A percentile compares a stretch with the other conserved stretches of the same genome.
These are phyloP conservation scores for Cocos nucifera DNA, from an alignment of 176 grass and related monocot genomes.

Conservation along the genomic window DNA sequence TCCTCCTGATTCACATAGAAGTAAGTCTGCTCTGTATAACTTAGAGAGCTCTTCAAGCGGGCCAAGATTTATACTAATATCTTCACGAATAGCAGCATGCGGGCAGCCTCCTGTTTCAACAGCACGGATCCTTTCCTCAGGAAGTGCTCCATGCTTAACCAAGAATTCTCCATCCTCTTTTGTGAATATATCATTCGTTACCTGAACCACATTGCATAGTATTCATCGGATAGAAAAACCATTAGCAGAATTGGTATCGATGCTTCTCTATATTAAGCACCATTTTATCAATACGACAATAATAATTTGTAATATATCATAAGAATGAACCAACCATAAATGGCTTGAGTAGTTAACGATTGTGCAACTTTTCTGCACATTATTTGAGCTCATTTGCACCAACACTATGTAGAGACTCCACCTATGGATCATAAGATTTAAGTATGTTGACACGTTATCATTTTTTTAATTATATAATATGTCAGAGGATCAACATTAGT, in stretches of 20 bases:
- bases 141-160: constrained; percentile 83
- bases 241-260: background rate
- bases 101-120: constrained; percentile 94
- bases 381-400: no score
- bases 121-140: constrained; percentile 73
- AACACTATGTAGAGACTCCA: no score
- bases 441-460: no score
- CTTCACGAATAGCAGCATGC: constrained; percentile 89
- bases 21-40: constrained; percentile 75
- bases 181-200: constrained; percentile 98
- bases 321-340: no score
- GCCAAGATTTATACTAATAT: constrained; percentile 95
- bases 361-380: no score
- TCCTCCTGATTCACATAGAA: constrained; percentile 99
- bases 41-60: constrained; percentile 89
- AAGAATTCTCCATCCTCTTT: constrained; percentile 97
- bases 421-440: no score
- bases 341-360: no score
- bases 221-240: background rate
- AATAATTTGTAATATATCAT: no score
- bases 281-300: no score
- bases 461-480: no score
- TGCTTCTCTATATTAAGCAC: no score
- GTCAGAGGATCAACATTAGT: no score
- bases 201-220: constrained; percentile 25